Evolutionary conservation across 257 asterid species (phyloP).

Genomic region (Misopates orontium): DNA sequence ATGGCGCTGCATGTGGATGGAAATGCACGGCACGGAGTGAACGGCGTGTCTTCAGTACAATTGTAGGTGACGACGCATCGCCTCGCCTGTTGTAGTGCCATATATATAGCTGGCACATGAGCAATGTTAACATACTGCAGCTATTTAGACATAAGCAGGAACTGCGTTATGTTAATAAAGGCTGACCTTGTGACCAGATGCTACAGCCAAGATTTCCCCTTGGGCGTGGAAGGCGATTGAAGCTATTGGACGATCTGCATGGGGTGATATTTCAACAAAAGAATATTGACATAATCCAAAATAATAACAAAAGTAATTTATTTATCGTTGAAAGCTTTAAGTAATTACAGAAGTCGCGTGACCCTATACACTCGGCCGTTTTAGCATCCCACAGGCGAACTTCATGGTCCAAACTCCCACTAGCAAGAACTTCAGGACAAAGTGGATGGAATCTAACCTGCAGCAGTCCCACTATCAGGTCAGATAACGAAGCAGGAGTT

Average conservation of each 20-base stretch:
- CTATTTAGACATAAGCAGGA: constrained; percentile 5
- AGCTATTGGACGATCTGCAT: constrained; percentile 94
- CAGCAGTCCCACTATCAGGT: constrained; percentile 33
- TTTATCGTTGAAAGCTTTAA: constrained; percentile 21
- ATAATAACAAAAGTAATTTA: neutral
- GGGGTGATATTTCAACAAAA: constrained; percentile 22
- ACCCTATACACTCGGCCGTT: constrained; percentile 85
- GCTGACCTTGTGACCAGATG: constrained; percentile 97
- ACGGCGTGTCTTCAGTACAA: constrained; percentile 90
- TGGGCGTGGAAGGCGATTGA: constrained; percentile 97
- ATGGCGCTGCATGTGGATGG: constrained; percentile 95
- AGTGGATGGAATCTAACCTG: constrained; percentile 98
- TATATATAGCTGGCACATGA: constrained; percentile 70
- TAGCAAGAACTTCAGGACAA: constrained; percentile 78
- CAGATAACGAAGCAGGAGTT: constrained; percentile 25
- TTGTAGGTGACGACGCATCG: constrained; percentile 78
- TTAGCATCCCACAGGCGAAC: constrained; percentile 94
- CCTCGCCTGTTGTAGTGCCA: constrained; percentile 89
- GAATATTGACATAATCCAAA: constrained; percentile 8
- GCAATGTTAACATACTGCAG: constrained; percentile 32
- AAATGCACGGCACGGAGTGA: constrained; percentile 98
- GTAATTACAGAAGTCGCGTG: constrained; percentile 88
- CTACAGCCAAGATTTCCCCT: constrained; percentile 95
- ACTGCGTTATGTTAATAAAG: too few species aligned
- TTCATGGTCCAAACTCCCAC: constrained; percentile 99